Evolutionary conservation across 352 stramenopile genomes (phyloP), one percentile per base, ranked within the genome.

Genomic region (Pseudoperonospora humuli): DNA sequence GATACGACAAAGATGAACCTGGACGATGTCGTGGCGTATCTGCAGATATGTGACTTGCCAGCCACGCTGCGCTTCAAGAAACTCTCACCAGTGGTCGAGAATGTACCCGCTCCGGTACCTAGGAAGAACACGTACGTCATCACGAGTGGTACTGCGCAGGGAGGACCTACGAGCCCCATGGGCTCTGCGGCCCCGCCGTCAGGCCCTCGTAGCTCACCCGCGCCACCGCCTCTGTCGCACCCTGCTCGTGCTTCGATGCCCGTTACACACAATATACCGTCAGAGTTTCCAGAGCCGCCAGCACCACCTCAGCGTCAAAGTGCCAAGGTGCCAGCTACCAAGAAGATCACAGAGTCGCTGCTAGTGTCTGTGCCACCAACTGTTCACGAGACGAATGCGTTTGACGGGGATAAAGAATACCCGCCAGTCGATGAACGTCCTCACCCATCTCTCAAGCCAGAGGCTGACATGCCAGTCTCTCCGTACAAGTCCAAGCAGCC

Each of bases 1-100:
- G 77, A 90, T 54, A 90, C 71, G 19, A 84, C 79, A 50, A 82
- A 76, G 49, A 66, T 87, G 49, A 74, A 61, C 41, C 60, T 93
- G 24, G 74, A 93, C 57, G 67, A 93, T 50, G 80, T 90, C 45
- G 80, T 93, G 13, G 73, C 66, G 37, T 90, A 75, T 28, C 49
- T 93, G 17, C 80, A 93, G 40, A 74, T 90, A 25, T 93, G 80
- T 46, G 80, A 93, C 52, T 42, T 93, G 45, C 80, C 80, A 5
- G 80, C 80, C 20, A 93, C 80, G 42, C 62, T 93, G 39, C 76
- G 77, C n/a, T 87, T 93, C 51, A 90, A 86, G 61, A 90, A 90
- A 38, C 45, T 86, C 5, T 86, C 76, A 10, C 71, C 73, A 5
- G 73, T 80, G 18, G 57, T 62, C 27, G 64, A 82, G 38, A 51